These are phyloP conservation scores for Musa acuminata DNA, from an alignment of 176 grass and related monocot genomes.

Conservation along the genomic window DNA sequence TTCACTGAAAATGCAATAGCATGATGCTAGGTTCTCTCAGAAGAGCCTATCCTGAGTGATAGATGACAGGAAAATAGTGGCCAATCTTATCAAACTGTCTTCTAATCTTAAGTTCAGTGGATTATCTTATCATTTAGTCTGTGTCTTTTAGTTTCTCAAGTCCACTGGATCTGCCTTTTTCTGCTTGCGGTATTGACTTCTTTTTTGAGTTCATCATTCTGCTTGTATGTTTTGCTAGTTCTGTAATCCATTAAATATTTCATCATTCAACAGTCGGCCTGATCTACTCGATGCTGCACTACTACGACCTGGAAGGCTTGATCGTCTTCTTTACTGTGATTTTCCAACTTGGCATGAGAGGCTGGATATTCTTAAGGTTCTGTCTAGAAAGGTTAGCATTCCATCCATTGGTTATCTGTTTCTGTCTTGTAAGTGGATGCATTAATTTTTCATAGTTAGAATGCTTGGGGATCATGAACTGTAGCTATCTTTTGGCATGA, in stretches of 20 bases:
- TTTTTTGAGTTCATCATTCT: not conserved
- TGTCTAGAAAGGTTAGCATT: conserved; percentile 52
- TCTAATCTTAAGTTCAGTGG: too few species aligned
- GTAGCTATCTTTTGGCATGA: too few species aligned
- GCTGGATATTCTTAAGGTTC: conserved; percentile 80
- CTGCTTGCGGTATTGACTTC: not conserved
- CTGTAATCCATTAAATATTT: not conserved
- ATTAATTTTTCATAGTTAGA: too few species aligned
- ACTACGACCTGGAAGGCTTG: conserved; percentile 82
- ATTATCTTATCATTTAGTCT: too few species aligned
- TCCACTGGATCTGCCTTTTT: not conserved
- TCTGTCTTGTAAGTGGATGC: not conserved
- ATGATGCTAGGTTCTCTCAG: too few species aligned
- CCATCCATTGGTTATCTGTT: conserved; percentile 3
- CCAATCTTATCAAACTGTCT: too few species aligned
- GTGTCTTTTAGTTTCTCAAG: too few species aligned
- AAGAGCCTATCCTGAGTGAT: too few species aligned
- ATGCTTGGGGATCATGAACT: too few species aligned
- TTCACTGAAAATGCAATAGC: too few species aligned
- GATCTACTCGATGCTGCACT: conserved; percentile 91
- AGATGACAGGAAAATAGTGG: too few species aligned
- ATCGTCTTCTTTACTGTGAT: conserved; percentile 86
- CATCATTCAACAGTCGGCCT: conserved; percentile 44
- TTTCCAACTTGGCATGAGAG: conserved; percentile 70
- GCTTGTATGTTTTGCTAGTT: not conserved